Evolutionary conservation across 2,329 filamentous ascomycete genomes (phyloP), one percentile per base, ranked within the genome.

Genomic region (Epichloe glyceriae): DNA sequence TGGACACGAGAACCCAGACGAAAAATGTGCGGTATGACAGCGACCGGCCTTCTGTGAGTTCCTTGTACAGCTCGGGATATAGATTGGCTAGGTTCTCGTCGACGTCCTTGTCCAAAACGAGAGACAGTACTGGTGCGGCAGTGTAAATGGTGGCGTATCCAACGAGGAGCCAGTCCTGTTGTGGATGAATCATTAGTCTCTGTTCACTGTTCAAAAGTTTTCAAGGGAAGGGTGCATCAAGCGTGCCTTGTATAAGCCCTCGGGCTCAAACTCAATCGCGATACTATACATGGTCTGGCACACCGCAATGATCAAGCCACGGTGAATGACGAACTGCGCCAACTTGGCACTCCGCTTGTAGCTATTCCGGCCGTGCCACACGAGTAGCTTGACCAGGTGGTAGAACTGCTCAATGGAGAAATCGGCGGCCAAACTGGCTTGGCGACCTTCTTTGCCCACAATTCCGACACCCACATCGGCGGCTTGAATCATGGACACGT

Each of bases 281-380:
- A 97, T 94, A 64, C 87, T 94, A 73, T 91, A 98, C 76, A 98
- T 89, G 0, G 93, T 97, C 70, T 98, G 93, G 61, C 90, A 96
- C 30, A 97, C 89, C 50, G 82, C 85, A 62, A 98, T 95, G 61
- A 98, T 95, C 43, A 98, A 73, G 47, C 93, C 93, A 61, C 93
- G 86, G 64, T 98, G 94, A 60, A 98, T 98, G 60, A 98, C 91
- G 67, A 98, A 98, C 66, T 97, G 94, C 0, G 88, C 89, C 22
- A 98, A 79, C 70, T 98, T 98, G 30, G 93, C 93, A 53, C 83
- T 88, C 44, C 94, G 82, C 69, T 97, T 97, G 74, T 98, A 98
- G 59, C 85, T 91, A 70, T 98, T 98, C 34, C 94, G 83, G 1
- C 93, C 93, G 64, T 98, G 94, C 93, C 94, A 98, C 38, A 98